Evolutionary conservation across 2,329 filamentous ascomycete species (phyloP).

Genomic region (Calonectria multiphialidica): DNA sequence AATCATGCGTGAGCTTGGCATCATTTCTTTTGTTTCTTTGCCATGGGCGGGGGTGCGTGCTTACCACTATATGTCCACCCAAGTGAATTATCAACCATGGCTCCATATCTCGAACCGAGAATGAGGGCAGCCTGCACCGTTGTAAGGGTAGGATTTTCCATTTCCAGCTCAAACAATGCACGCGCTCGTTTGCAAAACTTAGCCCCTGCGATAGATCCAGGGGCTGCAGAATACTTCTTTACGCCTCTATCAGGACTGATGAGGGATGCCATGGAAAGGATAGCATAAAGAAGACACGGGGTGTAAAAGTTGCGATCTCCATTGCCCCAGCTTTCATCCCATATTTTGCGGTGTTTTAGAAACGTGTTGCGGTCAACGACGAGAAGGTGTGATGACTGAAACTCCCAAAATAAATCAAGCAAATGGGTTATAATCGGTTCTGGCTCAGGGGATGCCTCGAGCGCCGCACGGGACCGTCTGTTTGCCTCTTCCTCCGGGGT

Average conservation of each 20-base stretch:
- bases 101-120: neutral
- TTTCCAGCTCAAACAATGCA: neutral
- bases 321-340: neutral
- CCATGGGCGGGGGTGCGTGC: neutral
- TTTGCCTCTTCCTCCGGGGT: neutral
- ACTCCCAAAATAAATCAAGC: neutral
- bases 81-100: neutral
- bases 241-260: neutral
- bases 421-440: neutral
- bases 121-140: neutral
- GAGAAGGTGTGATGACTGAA: neutral
- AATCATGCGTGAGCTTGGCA: neutral
- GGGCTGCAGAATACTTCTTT: neutral
- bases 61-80: neutral
- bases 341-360: neutral
- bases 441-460: neutral
- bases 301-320: neutral
- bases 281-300: neutral
- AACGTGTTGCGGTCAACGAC: neutral
- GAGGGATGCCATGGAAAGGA: neutral
- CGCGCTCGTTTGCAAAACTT: neutral
- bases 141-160: neutral
- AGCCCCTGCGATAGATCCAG: neutral
- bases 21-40: neutral
- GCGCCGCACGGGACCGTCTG: neutral